Base-by-base conservation (phyloP, 108 stramenopile species). In the Chaetoceros tenuissimus region DNA sequence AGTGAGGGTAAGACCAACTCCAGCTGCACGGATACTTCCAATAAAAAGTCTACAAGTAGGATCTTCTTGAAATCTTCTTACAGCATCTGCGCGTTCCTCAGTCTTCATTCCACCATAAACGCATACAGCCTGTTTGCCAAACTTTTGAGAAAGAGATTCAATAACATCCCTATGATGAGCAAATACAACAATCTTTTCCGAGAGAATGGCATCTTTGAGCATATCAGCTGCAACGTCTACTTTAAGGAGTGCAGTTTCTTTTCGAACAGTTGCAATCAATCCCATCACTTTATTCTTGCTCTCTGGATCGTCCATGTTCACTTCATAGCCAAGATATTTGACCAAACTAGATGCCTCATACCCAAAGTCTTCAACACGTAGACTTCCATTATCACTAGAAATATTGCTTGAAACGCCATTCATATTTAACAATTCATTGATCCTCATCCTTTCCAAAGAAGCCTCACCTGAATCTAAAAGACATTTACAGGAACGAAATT, bases 171-270 rank as follows among this genome's bases (percentile, higher is more conserved):
- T 44, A 51, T 70, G 69, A 51, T 70, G 69, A 2, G 57, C 62
- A 70, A 70, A 70, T 13, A 70, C 69, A 5, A 70, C 69, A 31
- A 70, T 63, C 57, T 70, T 70, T 17, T 70, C 28, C 3, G n/a
- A 51, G 31, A 23, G 3, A 13, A 64, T 21, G 7, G 28, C 29
- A 53, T 64, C 63, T 18, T 70, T 43, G 20, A 68, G 28, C 21
- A 68, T 29, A 16, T 47, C 53, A 20, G 62, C 23, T 16, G 63
- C 63, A 30, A 56, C 57, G 17, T 51, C 27, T 13, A 70, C 18
- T 46, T 70, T 70, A 10, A 7, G 24, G 31, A 64, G 0, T 21
- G 69, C 69, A 5, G 69, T 70, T 59, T 64, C 48, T n/a, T 64
- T 54, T 18, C 69, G 63, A 16, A 63, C 30, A 5, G 20, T 53